Evolutionary conservation across 805 yeast genomes (phyloP), one percentile per base, ranked within the genome.

Genomic region (Pichia thaimueangensis): DNA sequence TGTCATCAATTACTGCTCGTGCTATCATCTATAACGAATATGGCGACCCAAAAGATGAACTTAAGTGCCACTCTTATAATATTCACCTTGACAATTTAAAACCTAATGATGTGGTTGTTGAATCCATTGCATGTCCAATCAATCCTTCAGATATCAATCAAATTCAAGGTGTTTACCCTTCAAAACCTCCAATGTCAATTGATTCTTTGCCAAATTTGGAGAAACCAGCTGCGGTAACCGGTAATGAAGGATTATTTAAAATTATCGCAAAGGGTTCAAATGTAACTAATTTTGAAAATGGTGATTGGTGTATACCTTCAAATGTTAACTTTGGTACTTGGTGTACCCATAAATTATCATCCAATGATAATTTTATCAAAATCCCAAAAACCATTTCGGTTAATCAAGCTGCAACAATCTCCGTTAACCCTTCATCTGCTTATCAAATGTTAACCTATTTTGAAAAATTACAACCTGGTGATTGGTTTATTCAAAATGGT

Each of bases 401-500:
- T 13, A 69, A 68, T 47, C 79, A 81, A 46, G 96, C 93, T 17
- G 95, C 97, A 10, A 88, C 97, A 5, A 77, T 91, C 23, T 70
- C 87, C 6, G 97, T 93, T 38, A 93, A 93, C 60, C 97, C 98
- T 4, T 74, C 85, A 38, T 86, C 96, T 9, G 98, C 97, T 0
- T 86, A 79, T 55, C 85, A 86, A 62, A 75, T 93, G 85, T 80
- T 91, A 48, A 78, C 82, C 15, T 74, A 82, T 62, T 84, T 77
- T 60, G 76, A 66, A 40, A 69, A 76, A 42, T 64, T 83, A 55
- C 61, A 68, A 45, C 73, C 78, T 2, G 86, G 86, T 16, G 89
- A 89, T 60, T 93, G 96, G 95, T 76, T 93, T 49, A 80, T 93
- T 48, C 97, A 93, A 65, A 93, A 91, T 56, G 98, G 96, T 25